phyloP scores from a whole-genome alignment of 192 early-diverging fungal genomes.

The Linnemannia elongata region DNA sequence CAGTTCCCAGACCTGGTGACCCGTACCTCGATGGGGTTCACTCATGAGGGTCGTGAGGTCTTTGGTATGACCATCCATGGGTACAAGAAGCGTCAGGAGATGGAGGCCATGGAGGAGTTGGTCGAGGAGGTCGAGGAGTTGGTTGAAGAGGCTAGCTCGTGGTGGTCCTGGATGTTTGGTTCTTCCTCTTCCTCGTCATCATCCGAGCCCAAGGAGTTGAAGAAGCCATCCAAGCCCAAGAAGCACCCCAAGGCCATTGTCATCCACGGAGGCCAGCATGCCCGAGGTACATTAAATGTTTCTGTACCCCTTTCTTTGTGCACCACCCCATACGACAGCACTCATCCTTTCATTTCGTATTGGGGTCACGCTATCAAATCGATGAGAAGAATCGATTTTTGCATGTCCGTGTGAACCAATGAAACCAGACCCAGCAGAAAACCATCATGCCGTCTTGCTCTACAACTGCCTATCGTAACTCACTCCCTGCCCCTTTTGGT shows the following conservation, averaged over 20 bases:
- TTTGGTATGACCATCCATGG: constrained; percentile 59
- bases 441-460: not conserved
- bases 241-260: constrained; percentile 57
- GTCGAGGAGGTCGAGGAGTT: constrained; percentile 16
- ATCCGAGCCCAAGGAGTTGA: not conserved
- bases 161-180: constrained; percentile 49
- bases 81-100: constrained; percentile 6
- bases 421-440: not conserved
- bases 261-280: constrained; percentile 64
- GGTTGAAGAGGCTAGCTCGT: constrained; percentile 24
- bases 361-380: constrained; percentile 1
- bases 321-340: not conserved
- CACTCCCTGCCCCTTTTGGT: constrained; percentile 7
- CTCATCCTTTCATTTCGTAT: not conserved
- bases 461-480: not conserved
- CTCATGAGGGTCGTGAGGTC: constrained; percentile 64
- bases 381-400: not conserved
- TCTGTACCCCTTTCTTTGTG: not conserved
- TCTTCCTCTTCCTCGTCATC: not conserved
- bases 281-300: constrained; percentile 42
- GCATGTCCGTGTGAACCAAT: not conserved
- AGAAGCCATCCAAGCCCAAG: constrained; percentile 33
- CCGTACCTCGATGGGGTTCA: constrained; percentile 59
- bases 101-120: constrained; percentile 19
- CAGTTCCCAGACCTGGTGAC: constrained; percentile 59